Base-by-base conservation (phyloP, 805 yeast genomes). In the Ogataea degrootiae region DNA sequence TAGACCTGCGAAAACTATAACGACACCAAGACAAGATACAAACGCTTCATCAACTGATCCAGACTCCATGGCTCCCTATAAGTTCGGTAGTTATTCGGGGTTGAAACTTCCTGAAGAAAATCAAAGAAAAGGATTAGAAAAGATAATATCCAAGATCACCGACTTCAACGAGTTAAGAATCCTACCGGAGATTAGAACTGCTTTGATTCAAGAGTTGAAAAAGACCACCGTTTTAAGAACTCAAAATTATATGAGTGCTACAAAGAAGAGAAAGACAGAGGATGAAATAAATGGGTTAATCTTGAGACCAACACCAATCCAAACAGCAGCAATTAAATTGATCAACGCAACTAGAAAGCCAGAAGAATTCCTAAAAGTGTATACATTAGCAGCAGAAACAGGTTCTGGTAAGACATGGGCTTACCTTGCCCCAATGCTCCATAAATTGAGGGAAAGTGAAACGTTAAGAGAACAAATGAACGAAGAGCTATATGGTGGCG, bases 371-470 rank as follows among this genome's bases (percentile, higher is more conserved):
- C 57, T 82, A 42, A 80, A 82, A 54, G 76, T 83, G 0, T 88
- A 80, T 70, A 80, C 94, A 2, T 66, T 92, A 46, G 97, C 98
- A 0, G 96, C 97, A 3, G 98, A 94, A 63, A 92, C 99, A 0
- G 99, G 99, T 0, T 85, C 96, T 0, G 99, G 99, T 8, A 92
- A 92, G 62, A 92, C 99, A 0, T 82, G 96, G 82, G 90, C 97
- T 0, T 92, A 91, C 60, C 61, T 94, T 50, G 80, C 86, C 0
- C 91, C 96, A 0, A 52, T 92, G 34, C 53, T 91, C 36, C 85
- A 88, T 42, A 80, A 78, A 52, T 65, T 91, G 52, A 77, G 80
- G 50, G 82, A 83, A 48, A 80, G 77, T 43, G 82, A 83, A 47
- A 49, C 64, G 2, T 71, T 63, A 44, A 45, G 44, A 12, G 60